Conservation (phyloP, 768 basidiomycete species). For the Mycena maculata region DNA sequence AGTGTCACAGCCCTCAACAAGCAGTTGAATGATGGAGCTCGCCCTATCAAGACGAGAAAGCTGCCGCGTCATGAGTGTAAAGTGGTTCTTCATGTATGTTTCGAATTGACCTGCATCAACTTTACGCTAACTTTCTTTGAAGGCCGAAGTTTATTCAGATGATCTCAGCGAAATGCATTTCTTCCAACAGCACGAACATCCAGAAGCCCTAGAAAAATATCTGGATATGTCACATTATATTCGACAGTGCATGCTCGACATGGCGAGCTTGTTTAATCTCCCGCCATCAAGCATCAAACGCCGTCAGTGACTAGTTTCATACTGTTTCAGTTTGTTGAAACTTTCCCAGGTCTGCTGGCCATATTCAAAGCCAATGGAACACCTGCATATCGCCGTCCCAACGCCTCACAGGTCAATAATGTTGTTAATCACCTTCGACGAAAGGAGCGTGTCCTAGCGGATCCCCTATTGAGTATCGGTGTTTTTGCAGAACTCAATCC, state of each 20-base stretch:
- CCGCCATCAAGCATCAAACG: slow-evolving; percentile 21
- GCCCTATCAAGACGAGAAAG: neutral
- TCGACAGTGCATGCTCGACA: slow-evolving; percentile 22
- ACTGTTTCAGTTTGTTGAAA: neutral
- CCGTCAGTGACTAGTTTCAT: neutral
- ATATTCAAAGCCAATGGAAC: neutral
- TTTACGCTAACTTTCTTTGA: neutral
- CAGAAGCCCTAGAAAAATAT: slow-evolving; percentile 1
- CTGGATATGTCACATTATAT: slow-evolving; percentile 15
- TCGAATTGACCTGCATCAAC: neutral
- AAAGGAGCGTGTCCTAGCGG: slow-evolving; percentile 9
- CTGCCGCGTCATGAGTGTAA: neutral
- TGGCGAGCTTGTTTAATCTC: slow-evolving; percentile 6
- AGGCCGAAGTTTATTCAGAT: slow-evolving; percentile 25
- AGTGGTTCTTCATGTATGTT: slow-evolving; percentile 4
- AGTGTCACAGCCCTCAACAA: neutral
- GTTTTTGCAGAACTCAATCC: slow-evolving; percentile 27
- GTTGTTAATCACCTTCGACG: slow-evolving; percentile 12
- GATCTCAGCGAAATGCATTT: slow-evolving; percentile 8
- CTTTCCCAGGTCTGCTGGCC: neutral
- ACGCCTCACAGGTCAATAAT: slow-evolving; percentile 14
- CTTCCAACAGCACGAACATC: slow-evolving; percentile 14
- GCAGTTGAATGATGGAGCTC: neutral
- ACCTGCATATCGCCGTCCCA: slow-evolving; percentile 6
- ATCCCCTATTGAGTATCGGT: slow-evolving; percentile 23